These are phyloP conservation scores for Thelonectria olida DNA, from an alignment of 2,329 filamentous ascomycete species.

Conservation along the genomic window DNA sequence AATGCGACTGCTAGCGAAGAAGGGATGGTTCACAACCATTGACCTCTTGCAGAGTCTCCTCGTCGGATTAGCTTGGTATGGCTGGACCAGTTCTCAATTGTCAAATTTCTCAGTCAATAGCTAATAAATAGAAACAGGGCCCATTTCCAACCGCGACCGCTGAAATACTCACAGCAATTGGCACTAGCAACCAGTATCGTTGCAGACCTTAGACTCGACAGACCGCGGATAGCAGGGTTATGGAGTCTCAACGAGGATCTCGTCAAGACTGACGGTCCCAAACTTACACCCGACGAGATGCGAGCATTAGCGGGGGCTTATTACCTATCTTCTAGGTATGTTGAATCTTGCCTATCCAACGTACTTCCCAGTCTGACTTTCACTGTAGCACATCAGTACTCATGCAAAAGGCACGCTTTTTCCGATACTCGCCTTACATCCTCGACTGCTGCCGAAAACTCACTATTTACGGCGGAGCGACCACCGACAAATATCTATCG, in stretches of 20 bases:
- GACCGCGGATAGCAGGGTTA: slow-evolving; percentile 37
- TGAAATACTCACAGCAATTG: slow-evolving; percentile 42
- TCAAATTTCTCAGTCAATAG: not conserved
- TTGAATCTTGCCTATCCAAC: no score
- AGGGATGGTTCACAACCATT: slow-evolving; percentile 38
- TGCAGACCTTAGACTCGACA: slow-evolving; percentile 43
- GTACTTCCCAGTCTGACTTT: not conserved
- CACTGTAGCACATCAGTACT: slow-evolving; percentile 37
- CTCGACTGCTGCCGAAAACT: slow-evolving; percentile 38
- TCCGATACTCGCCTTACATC: slow-evolving; percentile 41
- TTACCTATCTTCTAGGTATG: slow-evolving; percentile 44
- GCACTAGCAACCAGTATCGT: slow-evolving; percentile 44
- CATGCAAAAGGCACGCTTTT: slow-evolving; percentile 43
- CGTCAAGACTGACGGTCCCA: slow-evolving; percentile 19
- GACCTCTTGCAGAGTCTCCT: slow-evolving; percentile 45
- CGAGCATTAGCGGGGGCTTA: slow-evolving; percentile 44
- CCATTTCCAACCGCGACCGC: slow-evolving; percentile 42
- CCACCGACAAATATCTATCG: slow-evolving; percentile 41
- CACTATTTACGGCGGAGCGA: slow-evolving; percentile 6
- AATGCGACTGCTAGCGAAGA: slow-evolving; percentile 26
- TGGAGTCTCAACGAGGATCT: slow-evolving; percentile 41
- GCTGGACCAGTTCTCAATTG: not conserved
- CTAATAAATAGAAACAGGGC: slow-evolving; percentile 38
- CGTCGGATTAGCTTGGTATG: slow-evolving; percentile 44
- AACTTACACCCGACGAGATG: slow-evolving; percentile 40